Percentiles rank a stretch among this genome's conserved stretches.
Evolutionary conservation across 1,284 basidiomycete species (phyloP).

Genomic region (Cerrena zonata): DNA sequence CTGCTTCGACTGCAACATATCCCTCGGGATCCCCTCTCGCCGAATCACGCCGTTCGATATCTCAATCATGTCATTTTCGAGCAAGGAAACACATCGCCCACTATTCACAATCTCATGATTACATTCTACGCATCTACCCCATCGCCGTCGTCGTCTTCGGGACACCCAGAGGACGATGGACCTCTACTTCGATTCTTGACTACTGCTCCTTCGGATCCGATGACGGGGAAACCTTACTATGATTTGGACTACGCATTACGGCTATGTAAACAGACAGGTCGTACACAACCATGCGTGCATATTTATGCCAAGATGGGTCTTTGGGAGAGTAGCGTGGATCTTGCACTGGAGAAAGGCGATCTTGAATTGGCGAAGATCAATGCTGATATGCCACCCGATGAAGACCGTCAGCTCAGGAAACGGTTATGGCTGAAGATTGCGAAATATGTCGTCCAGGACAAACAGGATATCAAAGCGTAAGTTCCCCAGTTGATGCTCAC

Average conservation of each 20-base stretch:
- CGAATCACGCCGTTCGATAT: conserved; percentile 84
- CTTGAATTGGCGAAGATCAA: conserved; percentile 89
- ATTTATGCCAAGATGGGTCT: conserved; percentile 98
- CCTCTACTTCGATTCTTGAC: conserved; percentile 82
- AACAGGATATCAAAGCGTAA: conserved; percentile 94
- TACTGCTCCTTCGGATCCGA: conserved; percentile 76
- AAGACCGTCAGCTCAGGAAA: conserved; percentile 81
- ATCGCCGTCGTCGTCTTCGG: conserved; percentile 27
- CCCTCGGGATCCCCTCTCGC: conserved; percentile 61
- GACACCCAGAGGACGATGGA: conserved; percentile 59
- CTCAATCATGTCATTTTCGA: conserved; percentile 81
- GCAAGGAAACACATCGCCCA: conserved; percentile 73
- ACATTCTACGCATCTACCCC: conserved; percentile 72
- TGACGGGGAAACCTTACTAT: conserved; percentile 85
- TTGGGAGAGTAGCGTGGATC: conserved; percentile 92
- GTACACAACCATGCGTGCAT: conserved; percentile 88
- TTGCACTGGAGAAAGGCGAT: conserved; percentile 90
- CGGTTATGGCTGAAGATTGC: conserved; percentile 98
- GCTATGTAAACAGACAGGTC: conserved; percentile 77
- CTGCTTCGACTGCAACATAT: conserved; percentile 76
- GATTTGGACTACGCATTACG: conserved; percentile 95
- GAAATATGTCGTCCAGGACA: conserved; percentile 92
- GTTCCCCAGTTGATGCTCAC: too few relatives aligned
- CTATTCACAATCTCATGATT: conserved; percentile 90
- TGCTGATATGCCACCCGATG: conserved; percentile 82